Evolutionary conservation across 1,284 basidiomycete species (phyloP), one percentile per base, ranked within the genome.

Genomic region (Athelia sp.): DNA sequence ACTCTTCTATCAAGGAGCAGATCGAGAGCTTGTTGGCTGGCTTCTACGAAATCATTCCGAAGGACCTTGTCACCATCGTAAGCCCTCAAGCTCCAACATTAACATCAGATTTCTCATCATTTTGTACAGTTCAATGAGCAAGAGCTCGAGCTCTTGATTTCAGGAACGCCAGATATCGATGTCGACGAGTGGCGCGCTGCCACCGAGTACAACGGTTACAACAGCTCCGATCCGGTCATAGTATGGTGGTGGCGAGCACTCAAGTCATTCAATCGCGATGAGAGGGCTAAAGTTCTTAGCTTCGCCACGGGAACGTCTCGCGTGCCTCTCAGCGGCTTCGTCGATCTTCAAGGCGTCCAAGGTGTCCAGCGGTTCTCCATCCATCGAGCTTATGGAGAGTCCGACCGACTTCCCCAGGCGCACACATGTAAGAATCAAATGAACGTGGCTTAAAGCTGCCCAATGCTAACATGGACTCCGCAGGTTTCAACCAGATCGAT

Each of bases 171-270:
- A n/a, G 95, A 97, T 59, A 94, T 99, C 55, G 95, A 99, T 58
- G 93, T 98, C 3, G 96, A 99, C 64, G 96, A 98, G 68, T 97
- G 96, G 89, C 87, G 94, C 56, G 92, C 93, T 43, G 91, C 95
- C 21, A 96, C 93, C 1, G 93, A 94, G 65, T 89, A 93, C 71
- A 90, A 88, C 56, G 91, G 92, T 43, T 92, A 91, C 64, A 79
- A 76, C 9, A 81, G 86, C 58, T 88, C 87, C 3, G 96, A 99
- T 67, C 90, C 95, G 2, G 93, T 96, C 61, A 91, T 99, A 52
- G 87, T 93, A 29, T 99, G 96, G 95, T 98, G 94, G 88, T 99
- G 97, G 97, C 83, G 97, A 57, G 95, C 96, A 2, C 81, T 99
- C 46, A 94, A 98, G 66, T 95, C 92, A 13, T 98, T 98, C 74